A percentile compares a stretch with the other conserved stretches of the same genome.
These are phyloP conservation scores for Laburnicola sp. DNA, from an alignment of 2,329 filamentous ascomycete genomes.

Conservation along the genomic window DNA sequence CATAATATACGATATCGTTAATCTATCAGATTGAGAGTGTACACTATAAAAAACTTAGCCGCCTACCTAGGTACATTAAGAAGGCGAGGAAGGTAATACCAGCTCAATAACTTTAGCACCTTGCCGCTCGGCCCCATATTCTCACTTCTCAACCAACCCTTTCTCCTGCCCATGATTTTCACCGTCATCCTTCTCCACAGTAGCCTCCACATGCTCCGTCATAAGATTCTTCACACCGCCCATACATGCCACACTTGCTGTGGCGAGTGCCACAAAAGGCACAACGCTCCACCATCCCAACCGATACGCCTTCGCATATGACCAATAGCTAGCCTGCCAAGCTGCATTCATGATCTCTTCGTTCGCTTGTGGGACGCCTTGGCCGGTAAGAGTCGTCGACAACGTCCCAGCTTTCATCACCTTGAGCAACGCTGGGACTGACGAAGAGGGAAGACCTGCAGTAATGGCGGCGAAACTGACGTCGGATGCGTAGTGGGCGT, in stretches of 20 bases:
- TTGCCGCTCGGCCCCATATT: background rate
- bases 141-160: background rate
- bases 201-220: slow-evolving; percentile 40
- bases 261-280: slow-evolving; percentile 36
- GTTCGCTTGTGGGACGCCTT: slow-evolving; percentile 21
- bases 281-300: slow-evolving; percentile 39
- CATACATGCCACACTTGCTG: slow-evolving; percentile 29
- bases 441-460: slow-evolving; percentile 28
- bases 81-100: background rate
- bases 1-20: too few species aligned
- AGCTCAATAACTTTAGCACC: background rate
- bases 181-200: slow-evolving; percentile 26
- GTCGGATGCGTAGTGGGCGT: slow-evolving; percentile 24
- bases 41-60: too few species aligned
- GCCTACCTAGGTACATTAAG: too few species aligned
- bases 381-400: slow-evolving; percentile 13
- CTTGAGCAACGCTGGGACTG: slow-evolving; percentile 22
- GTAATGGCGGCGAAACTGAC: slow-evolving; percentile 25
- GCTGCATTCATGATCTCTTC: slow-evolving; percentile 24
- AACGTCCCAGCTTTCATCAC: slow-evolving; percentile 23
- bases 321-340: slow-evolving; percentile 34
- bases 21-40: too few species aligned
- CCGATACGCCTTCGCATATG: slow-evolving; percentile 33
- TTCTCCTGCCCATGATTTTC: slow-evolving; percentile 17
- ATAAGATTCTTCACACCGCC: slow-evolving; percentile 33